Conservation (phyloP, 2,329 filamentous ascomycete genomes). For the Fusarium mexicanum region DNA sequence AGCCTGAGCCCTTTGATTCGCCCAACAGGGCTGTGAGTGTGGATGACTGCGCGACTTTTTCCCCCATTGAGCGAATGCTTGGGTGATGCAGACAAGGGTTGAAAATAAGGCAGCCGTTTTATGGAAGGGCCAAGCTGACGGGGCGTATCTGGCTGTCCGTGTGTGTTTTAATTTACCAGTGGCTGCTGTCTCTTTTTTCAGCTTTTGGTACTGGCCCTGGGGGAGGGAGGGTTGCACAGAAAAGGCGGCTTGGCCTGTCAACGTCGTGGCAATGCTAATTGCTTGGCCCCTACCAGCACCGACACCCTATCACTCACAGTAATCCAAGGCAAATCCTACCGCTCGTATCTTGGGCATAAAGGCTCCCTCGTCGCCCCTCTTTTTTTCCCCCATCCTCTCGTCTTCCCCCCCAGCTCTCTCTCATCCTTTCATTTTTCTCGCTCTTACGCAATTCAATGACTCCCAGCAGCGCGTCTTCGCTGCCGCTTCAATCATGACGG, state of each 20-base stretch:
- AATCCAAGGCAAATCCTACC: not conserved
- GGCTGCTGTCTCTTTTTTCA: not conserved
- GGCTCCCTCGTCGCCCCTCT: not conserved
- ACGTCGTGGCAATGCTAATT: conserved; percentile 2
- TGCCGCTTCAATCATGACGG: conserved; percentile 15
- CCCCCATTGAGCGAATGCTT: not conserved
- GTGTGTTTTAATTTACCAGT: not conserved
- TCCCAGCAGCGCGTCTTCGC: not conserved
- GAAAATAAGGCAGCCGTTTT: conserved; percentile 7
- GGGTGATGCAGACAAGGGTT: not conserved
- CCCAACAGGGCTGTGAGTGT: not conserved
- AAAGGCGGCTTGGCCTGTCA: not conserved
- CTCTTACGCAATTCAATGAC: conserved; percentile 3
- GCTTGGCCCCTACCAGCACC: not conserved
- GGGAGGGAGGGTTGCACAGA: not conserved
- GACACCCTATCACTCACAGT: not conserved
- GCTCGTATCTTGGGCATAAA: not conserved
- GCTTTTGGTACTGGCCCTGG: not conserved
- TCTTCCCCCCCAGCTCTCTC: not conserved
- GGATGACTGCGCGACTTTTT: conserved; percentile 10
- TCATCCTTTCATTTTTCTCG: not conserved
- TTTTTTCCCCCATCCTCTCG: not conserved
- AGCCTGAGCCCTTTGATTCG: not conserved
- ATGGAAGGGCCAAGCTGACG: not conserved
- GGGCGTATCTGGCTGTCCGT: not conserved